These are phyloP conservation scores for Musa itinerans DNA, from an alignment of 176 grass and related monocot genomes.

Conservation along the genomic window DNA sequence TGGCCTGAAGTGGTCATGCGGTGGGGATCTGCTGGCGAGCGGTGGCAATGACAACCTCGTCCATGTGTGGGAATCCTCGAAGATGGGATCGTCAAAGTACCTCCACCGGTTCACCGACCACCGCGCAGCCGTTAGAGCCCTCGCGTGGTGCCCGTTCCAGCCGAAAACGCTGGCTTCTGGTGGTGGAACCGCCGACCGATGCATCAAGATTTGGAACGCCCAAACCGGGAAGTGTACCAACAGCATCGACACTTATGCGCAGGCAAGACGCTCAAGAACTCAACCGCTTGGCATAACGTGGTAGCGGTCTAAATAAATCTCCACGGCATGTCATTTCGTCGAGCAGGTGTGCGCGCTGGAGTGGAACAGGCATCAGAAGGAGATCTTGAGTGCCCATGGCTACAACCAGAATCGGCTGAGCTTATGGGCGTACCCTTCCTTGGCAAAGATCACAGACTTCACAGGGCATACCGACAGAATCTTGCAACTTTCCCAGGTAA, in stretches of 20 bases:
- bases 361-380: slow-evolving; percentile 38
- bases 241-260: slow-evolving; percentile 21
- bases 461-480: slow-evolving; percentile 29
- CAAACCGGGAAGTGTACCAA: slow-evolving; percentile 23
- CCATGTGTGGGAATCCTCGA: slow-evolving; percentile 22
- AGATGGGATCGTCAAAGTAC: slow-evolving; percentile 11
- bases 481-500: slow-evolving; percentile 33
- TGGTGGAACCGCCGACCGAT: slow-evolving; percentile 22
- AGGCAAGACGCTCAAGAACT: slow-evolving; percentile 17
- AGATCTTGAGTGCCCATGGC: slow-evolving; percentile 38
- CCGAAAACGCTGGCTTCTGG: slow-evolving; percentile 25
- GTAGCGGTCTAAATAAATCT: neutral
- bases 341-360: slow-evolving; percentile 32
- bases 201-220: slow-evolving; percentile 31
- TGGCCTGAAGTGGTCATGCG: slow-evolving; percentile 31
- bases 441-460: slow-evolving; percentile 34
- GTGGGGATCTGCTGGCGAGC: slow-evolving; percentile 21
- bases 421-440: slow-evolving; percentile 33
- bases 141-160: slow-evolving; percentile 35
- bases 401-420: slow-evolving; percentile 20
- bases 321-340: neutral
- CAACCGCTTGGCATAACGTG: neutral
- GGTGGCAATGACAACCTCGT: slow-evolving; percentile 30
- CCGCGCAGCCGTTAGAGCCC: slow-evolving; percentile 22
- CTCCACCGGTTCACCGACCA: slow-evolving; percentile 29